Conservation (phyloP, 495 filamentous ascomycete genomes). For the Aspergillus cristatus region DNA sequence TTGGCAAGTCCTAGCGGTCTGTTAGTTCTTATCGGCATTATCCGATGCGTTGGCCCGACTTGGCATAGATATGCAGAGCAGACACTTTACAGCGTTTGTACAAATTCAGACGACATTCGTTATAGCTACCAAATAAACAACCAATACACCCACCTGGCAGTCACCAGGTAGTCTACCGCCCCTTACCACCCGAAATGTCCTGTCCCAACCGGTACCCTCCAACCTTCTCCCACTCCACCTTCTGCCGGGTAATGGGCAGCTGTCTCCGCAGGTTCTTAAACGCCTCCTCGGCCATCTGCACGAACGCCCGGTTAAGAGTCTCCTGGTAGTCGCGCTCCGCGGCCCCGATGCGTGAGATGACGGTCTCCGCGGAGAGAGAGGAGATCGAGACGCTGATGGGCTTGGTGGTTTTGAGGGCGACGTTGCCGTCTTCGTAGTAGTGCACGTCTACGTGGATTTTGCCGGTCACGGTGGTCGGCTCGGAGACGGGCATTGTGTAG, state of each 20-base stretch:
- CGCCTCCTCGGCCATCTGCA: conserved; percentile 76
- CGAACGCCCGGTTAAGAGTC: conserved; percentile 86
- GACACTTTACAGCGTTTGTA: too few species aligned
- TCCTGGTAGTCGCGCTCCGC: conserved; percentile 92
- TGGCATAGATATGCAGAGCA: too few species aligned
- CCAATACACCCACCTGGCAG: conserved; percentile 1
- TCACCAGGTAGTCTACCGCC: conserved; percentile 15
- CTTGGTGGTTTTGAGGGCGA: conserved; percentile 80
- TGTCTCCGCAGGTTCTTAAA: conserved; percentile 92
- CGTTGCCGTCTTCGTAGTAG: conserved; percentile 99
- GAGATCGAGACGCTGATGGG: conserved; percentile 50
- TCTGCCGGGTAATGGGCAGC: conserved; percentile 92
- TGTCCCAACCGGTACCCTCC: conserved; percentile 81
- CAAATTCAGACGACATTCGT: too few species aligned
- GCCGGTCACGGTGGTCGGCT: conserved; percentile 35
- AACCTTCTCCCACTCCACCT: conserved; percentile 99
- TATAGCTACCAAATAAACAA: not conserved
- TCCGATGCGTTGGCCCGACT: too few species aligned
- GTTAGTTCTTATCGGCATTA: too few species aligned
- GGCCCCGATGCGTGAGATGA: conserved; percentile 64
- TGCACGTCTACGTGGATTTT: conserved; percentile 61
- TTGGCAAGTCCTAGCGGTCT: too few species aligned
- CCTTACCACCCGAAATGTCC: conserved; percentile 46
- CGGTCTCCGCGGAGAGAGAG: conserved; percentile 52
- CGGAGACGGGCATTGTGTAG: conserved; percentile 59